Evolutionary conservation across 257 asterid species (phyloP).

Genomic region (Nicotiana noctiflora): DNA sequence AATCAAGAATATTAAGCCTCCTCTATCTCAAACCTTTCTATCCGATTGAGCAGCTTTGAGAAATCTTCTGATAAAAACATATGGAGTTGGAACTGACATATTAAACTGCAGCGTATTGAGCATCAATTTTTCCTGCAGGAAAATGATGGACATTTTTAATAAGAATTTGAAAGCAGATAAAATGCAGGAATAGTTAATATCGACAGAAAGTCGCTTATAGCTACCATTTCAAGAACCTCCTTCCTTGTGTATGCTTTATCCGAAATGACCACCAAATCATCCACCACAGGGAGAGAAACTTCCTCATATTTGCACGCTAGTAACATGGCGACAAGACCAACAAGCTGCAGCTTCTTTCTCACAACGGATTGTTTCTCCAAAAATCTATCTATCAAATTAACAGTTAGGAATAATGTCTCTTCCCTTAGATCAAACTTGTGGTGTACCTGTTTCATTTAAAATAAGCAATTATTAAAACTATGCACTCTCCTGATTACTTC

Average conservation of each 20-base stretch:
- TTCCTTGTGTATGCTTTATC: conserved; percentile 76
- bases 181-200: not conserved
- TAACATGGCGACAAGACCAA: conserved; percentile 79
- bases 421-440: conserved; percentile 87
- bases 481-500: not conserved
- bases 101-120: conserved; percentile 69
- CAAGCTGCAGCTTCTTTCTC: conserved; percentile 86
- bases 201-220: no score
- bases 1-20: not conserved
- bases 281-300: conserved; percentile 79
- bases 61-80: conserved; percentile 73
- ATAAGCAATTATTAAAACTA: not conserved
- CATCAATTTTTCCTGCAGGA: conserved; percentile 63
- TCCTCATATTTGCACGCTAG: conserved; percentile 93
- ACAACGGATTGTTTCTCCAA: conserved; percentile 68
- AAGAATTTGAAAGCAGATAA: not conserved
- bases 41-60: conserved; percentile 90
- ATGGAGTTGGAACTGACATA: conserved; percentile 82
- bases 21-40: conserved; percentile 35
- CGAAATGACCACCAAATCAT: conserved; percentile 75
- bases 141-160: not conserved
- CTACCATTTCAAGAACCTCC: conserved; percentile 83
- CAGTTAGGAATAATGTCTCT: conserved; percentile 71
- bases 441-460: conserved; percentile 53
- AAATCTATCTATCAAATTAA: conserved; percentile 75